Evolutionary conservation across 108 stramenopile genomes (phyloP).

Genomic region (Cyclotella baltica): DNA sequence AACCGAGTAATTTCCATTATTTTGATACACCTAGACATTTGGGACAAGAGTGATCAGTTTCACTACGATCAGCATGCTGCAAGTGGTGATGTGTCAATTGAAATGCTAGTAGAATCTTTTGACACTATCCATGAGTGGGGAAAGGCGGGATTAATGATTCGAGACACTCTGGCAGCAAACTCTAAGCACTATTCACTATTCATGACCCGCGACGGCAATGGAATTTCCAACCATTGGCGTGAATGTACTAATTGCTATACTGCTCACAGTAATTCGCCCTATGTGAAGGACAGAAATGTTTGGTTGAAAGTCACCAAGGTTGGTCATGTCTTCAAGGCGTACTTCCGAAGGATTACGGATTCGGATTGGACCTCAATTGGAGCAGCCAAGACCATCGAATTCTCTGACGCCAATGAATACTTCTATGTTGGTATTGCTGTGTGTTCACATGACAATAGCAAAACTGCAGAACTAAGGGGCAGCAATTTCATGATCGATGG

Average conservation of each 20-base stretch:
- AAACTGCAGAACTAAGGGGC: constrained; percentile 19
- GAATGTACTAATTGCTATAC: background rate
- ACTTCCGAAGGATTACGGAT: background rate
- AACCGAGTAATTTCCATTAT: background rate
- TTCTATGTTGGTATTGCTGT: constrained; percentile 41
- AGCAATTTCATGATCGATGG: constrained; percentile 15
- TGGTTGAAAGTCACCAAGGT: background rate
- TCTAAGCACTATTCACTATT: constrained; percentile 7
- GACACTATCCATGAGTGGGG: background rate
- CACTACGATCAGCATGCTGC: constrained; percentile 3
- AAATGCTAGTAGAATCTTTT: constrained; percentile 3
- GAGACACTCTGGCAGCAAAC: constrained; percentile 13
- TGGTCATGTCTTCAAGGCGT: background rate
- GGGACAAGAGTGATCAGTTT: constrained; percentile 19
- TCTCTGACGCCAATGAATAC: constrained; percentile 35
- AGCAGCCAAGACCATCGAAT: constrained; percentile 10
- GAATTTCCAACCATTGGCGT: background rate
- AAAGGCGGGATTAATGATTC: constrained; percentile 18
- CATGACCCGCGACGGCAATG: background rate
- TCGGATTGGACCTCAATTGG: constrained; percentile 14
- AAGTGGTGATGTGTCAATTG: constrained; percentile 9
- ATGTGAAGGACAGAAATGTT: background rate
- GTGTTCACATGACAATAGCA: constrained; percentile 2
- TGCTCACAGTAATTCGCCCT: background rate
- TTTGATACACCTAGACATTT: constrained; percentile 16